These are phyloP conservation scores for Oryza coarctata DNA, from an alignment of 176 grass and related monocot species.

Conservation along the genomic window DNA sequence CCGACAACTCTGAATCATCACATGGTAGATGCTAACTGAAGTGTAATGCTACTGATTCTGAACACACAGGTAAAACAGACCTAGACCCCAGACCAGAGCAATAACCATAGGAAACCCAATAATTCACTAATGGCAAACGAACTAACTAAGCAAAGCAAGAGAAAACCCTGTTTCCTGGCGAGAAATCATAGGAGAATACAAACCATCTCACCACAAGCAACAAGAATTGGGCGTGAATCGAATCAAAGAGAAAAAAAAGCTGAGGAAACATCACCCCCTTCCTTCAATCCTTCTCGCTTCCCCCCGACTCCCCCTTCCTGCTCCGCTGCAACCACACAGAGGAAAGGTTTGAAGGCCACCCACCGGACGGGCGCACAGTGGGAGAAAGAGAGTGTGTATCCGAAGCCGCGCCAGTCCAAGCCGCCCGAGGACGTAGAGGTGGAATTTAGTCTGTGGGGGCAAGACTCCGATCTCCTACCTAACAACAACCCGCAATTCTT, in stretches of 20 bases:
- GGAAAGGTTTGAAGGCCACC: slow-evolving; percentile 16
- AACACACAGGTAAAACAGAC: background rate
- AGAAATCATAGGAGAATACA: background rate
- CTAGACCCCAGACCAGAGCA: background rate
- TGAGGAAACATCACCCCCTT: background rate
- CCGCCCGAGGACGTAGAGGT: slow-evolving; percentile 4
- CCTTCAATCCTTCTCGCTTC: background rate
- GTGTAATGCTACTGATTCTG: background rate
- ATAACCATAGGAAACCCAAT: background rate
- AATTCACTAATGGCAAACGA: background rate
- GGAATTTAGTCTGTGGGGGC: slow-evolving; percentile 42
- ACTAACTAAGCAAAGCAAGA: background rate
- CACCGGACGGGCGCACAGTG: slow-evolving; percentile 24
- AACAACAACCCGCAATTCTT: background rate
- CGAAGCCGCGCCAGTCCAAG: slow-evolving; percentile 28
- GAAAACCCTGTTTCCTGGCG: background rate
- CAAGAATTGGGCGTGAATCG: background rate
- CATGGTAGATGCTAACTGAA: background rate
- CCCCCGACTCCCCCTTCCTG: background rate
- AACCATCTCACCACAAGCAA: background rate
- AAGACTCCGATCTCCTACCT: slow-evolving; percentile 52
- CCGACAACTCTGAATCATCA: background rate
- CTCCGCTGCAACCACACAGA: background rate
- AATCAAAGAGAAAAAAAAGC: background rate
- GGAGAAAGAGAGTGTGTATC: background rate